Evolutionary conservation across 495 filamentous ascomycete species (phyloP).

Genomic region (Penicillium tannophilum): DNA sequence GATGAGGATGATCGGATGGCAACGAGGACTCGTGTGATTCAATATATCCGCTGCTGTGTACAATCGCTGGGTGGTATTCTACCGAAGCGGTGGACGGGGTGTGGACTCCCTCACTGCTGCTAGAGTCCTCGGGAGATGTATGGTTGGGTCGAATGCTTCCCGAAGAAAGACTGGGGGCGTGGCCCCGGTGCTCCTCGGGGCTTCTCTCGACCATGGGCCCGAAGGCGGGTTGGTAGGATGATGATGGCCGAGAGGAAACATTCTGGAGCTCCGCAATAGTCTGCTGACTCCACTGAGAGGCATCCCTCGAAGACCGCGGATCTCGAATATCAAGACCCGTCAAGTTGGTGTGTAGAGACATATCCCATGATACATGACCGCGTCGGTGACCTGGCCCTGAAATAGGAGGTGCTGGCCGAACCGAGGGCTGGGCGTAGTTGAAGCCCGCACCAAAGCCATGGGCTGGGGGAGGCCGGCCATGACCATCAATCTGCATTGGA

Average conservation of each 20-base stretch:
- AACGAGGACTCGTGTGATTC: constrained; percentile 53
- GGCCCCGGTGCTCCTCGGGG: constrained; percentile 34
- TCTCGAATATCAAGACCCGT: constrained; percentile 70
- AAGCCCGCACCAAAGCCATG: constrained; percentile 41
- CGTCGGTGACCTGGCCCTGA: constrained; percentile 61
- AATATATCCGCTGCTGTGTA: constrained; percentile 63
- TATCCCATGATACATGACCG: constrained; percentile 71
- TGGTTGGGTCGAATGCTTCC: constrained; percentile 45
- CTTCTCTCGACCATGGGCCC: constrained; percentile 32
- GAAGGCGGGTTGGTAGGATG: constrained; percentile 44
- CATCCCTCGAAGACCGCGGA: constrained; percentile 56
- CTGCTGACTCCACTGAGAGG: constrained; percentile 54
- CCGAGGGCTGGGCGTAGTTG: constrained; percentile 49
- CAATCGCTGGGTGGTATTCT: constrained; percentile 66
- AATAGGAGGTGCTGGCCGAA: constrained; percentile 50
- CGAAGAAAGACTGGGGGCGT: constrained; percentile 28
- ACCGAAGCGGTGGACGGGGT: constrained; percentile 63
- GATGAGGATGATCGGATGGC: constrained; percentile 43
- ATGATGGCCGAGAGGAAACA: constrained; percentile 43
- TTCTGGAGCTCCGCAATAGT: constrained; percentile 47
- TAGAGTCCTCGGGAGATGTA: constrained; percentile 71
- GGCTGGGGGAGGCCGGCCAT: constrained; percentile 35
- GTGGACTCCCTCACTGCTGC: constrained; percentile 69
- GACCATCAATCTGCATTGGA: constrained; percentile 68
- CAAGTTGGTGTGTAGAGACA: constrained; percentile 70